phyloP scores from a whole-genome alignment of 768 basidiomycete genomes.

The Lactarius pseudohatsudake region DNA sequence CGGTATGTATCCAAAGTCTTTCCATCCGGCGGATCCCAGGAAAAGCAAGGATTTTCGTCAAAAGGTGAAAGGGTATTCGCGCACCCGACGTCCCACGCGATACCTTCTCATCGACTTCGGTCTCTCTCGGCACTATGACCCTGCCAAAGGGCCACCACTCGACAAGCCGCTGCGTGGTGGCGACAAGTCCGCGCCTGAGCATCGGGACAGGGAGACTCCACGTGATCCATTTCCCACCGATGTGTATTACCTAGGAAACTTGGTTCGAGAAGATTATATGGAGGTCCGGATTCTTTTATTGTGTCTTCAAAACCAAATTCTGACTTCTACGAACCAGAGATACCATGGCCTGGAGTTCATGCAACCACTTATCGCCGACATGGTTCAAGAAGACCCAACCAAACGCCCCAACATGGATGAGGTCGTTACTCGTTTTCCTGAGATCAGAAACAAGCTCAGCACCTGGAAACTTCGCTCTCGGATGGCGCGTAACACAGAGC shows the following conservation, averaged over 20 bases:
- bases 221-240: slow-evolving; percentile 39
- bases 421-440: slow-evolving; percentile 35
- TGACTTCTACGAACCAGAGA: not conserved
- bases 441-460: slow-evolving; percentile 26
- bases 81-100: slow-evolving; percentile 34
- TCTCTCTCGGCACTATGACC: slow-evolving; percentile 35
- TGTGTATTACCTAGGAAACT: slow-evolving; percentile 38
- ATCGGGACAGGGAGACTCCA: slow-evolving; percentile 8
- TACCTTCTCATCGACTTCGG: slow-evolving; percentile 43
- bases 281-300: slow-evolving; percentile 26
- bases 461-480: slow-evolving; percentile 38
- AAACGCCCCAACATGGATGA: slow-evolving; percentile 36
- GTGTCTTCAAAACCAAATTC: not conserved
- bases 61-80: slow-evolving; percentile 32
- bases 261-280: slow-evolving; percentile 33
- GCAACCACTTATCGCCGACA: slow-evolving; percentile 34
- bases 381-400: slow-evolving; percentile 37
- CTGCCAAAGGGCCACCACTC: slow-evolving; percentile 29
- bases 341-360: slow-evolving; percentile 37
- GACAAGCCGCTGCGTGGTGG: slow-evolving; percentile 39
- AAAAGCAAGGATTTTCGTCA: slow-evolving; percentile 31
- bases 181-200: slow-evolving; percentile 42
- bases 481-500: slow-evolving; percentile 21
- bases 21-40: slow-evolving; percentile 30
- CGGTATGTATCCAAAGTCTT: slow-evolving; percentile 33